These are phyloP conservation scores for Monosporozyma unispora DNA, from an alignment of 805 yeast species.

Conservation along the genomic window DNA sequence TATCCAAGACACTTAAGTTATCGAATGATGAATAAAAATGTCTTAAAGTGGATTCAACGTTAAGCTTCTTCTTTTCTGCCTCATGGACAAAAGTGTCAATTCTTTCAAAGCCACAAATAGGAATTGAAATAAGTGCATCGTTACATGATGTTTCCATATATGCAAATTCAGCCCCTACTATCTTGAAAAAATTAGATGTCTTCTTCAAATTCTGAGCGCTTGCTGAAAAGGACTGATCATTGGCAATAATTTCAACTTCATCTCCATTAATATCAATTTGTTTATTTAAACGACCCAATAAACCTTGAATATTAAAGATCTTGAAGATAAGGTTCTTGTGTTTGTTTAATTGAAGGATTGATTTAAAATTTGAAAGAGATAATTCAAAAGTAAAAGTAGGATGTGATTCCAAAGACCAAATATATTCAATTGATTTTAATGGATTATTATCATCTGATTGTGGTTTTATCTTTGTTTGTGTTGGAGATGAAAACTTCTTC, in stretches of 20 bases:
- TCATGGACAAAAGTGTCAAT: constrained; percentile 20
- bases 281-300: constrained; percentile 9
- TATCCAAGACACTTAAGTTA: constrained; percentile 16
- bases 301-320: constrained; percentile 16
- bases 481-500: background rate
- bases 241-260: background rate
- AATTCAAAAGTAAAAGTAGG: constrained; percentile 21
- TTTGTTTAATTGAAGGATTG: constrained; percentile 16
- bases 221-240: background rate
- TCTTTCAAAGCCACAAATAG: constrained; percentile 25
- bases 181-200: constrained; percentile 17
- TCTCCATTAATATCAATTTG: constrained; percentile 1
- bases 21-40: constrained; percentile 19
- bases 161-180: constrained; percentile 16
- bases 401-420: constrained; percentile 4
- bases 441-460: background rate
- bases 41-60: constrained; percentile 21
- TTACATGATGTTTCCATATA: constrained; percentile 9
- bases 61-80: constrained; percentile 8
- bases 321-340: constrained; percentile 17
- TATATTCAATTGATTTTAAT: background rate
- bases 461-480: background rate
- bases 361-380: constrained; percentile 20
- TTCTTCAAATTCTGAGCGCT: constrained; percentile 4
- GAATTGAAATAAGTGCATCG: constrained; percentile 11